Evolutionary conservation across 257 asterid genomes (phyloP).

Genomic region (Solanum ahanhuiri): DNA sequence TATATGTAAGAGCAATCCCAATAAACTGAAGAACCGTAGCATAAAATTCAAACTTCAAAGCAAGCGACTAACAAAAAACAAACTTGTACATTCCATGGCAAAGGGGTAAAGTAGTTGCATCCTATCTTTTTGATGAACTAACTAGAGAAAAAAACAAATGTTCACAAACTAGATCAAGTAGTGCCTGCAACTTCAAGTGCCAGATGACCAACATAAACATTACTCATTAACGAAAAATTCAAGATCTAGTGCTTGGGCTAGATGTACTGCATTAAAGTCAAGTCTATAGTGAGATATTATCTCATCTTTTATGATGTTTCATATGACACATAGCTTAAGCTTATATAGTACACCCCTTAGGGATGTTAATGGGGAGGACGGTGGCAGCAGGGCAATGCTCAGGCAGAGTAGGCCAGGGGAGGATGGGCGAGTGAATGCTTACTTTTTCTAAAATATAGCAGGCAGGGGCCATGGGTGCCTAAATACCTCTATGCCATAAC

Average conservation of each 20-base stretch:
- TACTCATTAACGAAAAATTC: neutral
- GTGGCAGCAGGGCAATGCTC: neutral
- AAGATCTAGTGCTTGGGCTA: neutral
- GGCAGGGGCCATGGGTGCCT: neutral
- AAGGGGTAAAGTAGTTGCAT: neutral
- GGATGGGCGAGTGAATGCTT: neutral
- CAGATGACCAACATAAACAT: neutral
- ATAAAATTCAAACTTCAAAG: neutral
- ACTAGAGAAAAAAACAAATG: neutral
- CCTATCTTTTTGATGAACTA: neutral
- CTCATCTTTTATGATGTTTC: neutral
- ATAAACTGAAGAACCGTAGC: neutral
- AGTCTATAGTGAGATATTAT: neutral
- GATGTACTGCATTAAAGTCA: neutral
- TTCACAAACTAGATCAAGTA: neutral
- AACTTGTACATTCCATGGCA: neutral
- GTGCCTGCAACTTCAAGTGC: neutral
- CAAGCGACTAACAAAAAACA: neutral
- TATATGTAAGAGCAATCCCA: neutral
- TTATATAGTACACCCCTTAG: neutral
- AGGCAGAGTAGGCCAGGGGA: neutral
- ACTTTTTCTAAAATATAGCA: neutral
- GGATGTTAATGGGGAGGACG: neutral
- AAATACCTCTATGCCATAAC: neutral
- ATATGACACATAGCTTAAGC: neutral